Conservation (phyloP, 768 basidiomycete genomes). For the Cystobasidium ongulense region DNA sequence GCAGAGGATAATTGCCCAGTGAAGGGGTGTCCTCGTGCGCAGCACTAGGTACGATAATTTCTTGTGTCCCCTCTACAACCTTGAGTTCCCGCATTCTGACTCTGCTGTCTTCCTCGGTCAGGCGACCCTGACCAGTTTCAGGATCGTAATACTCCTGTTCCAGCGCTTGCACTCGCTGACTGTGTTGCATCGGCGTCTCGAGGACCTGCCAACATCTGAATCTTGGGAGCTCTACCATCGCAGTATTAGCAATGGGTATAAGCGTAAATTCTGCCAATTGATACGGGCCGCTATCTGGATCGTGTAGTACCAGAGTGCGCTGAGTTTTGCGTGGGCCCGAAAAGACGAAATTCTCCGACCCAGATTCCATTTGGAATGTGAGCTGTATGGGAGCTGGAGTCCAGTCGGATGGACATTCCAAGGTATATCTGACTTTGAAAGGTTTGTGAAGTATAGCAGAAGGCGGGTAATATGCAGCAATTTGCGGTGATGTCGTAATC, state of each 20-base stretch:
- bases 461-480: conserved; percentile 56
- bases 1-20: background rate
- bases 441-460: conserved; percentile 52
- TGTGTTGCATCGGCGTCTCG: background rate
- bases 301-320: conserved; percentile 65
- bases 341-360: conserved; percentile 68
- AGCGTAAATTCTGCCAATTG: background rate
- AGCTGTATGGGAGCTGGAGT: conserved; percentile 48
- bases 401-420: conserved; percentile 55
- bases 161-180: background rate
- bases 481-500: conserved; percentile 50
- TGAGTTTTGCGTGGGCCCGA: conserved; percentile 63
- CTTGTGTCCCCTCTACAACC: background rate
- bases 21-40: background rate
- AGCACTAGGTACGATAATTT: background rate
- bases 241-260: conserved; percentile 7
- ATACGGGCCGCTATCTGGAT: conserved; percentile 40
- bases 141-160: background rate
- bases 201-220: conserved; percentile 34
- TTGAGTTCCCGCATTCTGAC: background rate
- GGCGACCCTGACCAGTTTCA: background rate
- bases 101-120: background rate
- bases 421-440: conserved; percentile 47
- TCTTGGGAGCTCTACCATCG: conserved; percentile 34
- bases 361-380: conserved; percentile 60